These are phyloP conservation scores for Flaveria ramosissima DNA, from an alignment of 129 eudicot genomes.

Conservation along the genomic window DNA sequence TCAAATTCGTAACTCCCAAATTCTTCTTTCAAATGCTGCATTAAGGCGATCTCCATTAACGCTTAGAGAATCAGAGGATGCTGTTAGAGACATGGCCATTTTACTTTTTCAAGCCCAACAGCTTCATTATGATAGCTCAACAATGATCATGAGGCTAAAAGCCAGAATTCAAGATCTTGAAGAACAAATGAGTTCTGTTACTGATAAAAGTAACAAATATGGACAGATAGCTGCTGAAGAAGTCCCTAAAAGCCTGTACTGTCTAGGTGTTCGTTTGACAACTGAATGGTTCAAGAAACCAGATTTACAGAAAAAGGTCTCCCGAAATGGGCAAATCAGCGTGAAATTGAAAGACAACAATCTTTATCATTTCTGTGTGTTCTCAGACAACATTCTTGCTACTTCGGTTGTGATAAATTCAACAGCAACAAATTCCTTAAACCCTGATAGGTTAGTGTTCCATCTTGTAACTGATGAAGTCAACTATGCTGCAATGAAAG, in stretches of 20 bases:
- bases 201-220: slow-evolving; percentile 44
- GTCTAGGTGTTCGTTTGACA: slow-evolving; percentile 49
- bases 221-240: slow-evolving; percentile 64
- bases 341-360: slow-evolving; percentile 46
- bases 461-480: slow-evolving; percentile 61
- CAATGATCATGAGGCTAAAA: slow-evolving; percentile 55
- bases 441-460: slow-evolving; percentile 51
- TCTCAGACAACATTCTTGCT: slow-evolving; percentile 58
- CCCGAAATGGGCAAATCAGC: not conserved
- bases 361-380: slow-evolving; percentile 56
- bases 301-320: slow-evolving; percentile 25
- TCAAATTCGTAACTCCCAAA: slow-evolving; percentile 58
- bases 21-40: slow-evolving; percentile 63
- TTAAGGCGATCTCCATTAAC: slow-evolving; percentile 47
- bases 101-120: slow-evolving; percentile 55
- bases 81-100: slow-evolving; percentile 46
- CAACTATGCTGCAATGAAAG: slow-evolving; percentile 50
- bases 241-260: slow-evolving; percentile 55
- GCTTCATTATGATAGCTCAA: slow-evolving; percentile 53
- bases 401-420: slow-evolving; percentile 63
- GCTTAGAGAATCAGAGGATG: slow-evolving; percentile 44
- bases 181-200: slow-evolving; percentile 44
- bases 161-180: slow-evolving; percentile 49
- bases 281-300: slow-evolving; percentile 48
- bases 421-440: slow-evolving; percentile 39